A percentile compares a stretch with the other conserved stretches of the same genome.
phyloP scores from a whole-genome alignment of 768 basidiomycete genomes.

The Pholiota microspora region DNA sequence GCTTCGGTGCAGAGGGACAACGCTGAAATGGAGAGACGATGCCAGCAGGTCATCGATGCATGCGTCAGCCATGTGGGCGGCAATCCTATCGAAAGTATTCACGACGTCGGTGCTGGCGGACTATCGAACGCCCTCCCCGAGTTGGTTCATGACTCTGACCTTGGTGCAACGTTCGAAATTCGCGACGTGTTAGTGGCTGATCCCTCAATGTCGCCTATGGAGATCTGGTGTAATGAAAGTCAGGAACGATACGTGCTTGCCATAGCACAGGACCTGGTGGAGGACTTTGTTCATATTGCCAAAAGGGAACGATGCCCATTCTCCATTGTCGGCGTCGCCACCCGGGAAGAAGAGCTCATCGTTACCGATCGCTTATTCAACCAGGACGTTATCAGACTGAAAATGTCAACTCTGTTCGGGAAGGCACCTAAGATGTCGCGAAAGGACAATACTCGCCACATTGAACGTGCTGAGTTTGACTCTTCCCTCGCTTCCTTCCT shows the following conservation, averaged over 20 bases:
- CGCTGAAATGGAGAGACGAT: conserved; percentile 96
- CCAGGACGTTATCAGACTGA: conserved; percentile 79
- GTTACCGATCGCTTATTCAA: conserved; percentile 86
- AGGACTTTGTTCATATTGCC: conserved; percentile 72
- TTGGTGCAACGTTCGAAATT: conserved; percentile 93
- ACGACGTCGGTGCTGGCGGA: conserved; percentile 98
- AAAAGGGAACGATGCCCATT: conserved; percentile 90
- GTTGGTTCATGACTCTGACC: conserved; percentile 91
- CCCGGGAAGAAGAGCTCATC: conserved; percentile 74
- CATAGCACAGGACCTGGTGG: conserved; percentile 61
- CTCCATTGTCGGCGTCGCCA: conserved; percentile 88
- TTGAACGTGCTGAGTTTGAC: conserved; percentile 58
- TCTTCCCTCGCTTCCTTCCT: conserved; percentile 65
- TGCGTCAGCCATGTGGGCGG: conserved; percentile 59
- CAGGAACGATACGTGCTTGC: conserved; percentile 98
- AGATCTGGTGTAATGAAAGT: conserved; percentile 99
- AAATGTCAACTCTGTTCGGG: conserved; percentile 95
- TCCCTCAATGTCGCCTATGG: conserved; percentile 95
- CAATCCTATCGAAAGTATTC: conserved; percentile 92
- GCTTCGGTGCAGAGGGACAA: conserved; percentile 98
- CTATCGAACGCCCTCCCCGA: conserved; percentile 96
- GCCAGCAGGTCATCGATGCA: conserved; percentile 96
- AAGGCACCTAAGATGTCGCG: conserved; percentile 92
- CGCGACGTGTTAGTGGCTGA: conserved; percentile 92
- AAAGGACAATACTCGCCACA: conserved; percentile 50